phyloP scores from a whole-genome alignment of 805 yeast genomes.

The Candida boleticola region DNA sequence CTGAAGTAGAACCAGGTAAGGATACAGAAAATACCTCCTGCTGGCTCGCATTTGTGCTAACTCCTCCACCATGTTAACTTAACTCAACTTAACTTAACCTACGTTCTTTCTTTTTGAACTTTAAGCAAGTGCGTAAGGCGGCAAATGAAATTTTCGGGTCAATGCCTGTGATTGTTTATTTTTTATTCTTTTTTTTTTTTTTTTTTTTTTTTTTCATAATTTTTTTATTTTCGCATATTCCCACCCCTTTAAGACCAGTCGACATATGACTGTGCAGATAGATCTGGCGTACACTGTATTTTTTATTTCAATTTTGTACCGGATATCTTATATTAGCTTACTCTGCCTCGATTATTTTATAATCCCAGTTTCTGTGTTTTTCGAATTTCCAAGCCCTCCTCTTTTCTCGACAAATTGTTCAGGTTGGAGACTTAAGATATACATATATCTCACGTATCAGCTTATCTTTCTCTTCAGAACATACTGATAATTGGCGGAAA shows the following conservation, averaged over 20 bases:
- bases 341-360: neutral
- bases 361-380: neutral
- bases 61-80: no score
- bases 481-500: no score
- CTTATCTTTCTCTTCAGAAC: neutral
- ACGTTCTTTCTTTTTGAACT: no score
- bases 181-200: neutral
- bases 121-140: no score
- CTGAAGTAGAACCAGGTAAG: no score
- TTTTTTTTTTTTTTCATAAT: neutral
- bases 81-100: no score
- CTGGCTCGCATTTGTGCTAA: no score
- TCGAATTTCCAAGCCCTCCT: neutral
- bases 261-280: slow-evolving; percentile 2
- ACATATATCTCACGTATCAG: neutral
- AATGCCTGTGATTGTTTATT: neutral
- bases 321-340: neutral
- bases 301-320: neutral
- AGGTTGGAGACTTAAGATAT: no score
- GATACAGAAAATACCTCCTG: no score
- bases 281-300: neutral
- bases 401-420: no score
- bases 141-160: neutral
- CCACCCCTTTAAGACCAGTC: slow-evolving; percentile 1
- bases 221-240: neutral